Conservation (phyloP, 2,329 filamentous ascomycete species). For the Simplicillium aogashimaense region DNA sequence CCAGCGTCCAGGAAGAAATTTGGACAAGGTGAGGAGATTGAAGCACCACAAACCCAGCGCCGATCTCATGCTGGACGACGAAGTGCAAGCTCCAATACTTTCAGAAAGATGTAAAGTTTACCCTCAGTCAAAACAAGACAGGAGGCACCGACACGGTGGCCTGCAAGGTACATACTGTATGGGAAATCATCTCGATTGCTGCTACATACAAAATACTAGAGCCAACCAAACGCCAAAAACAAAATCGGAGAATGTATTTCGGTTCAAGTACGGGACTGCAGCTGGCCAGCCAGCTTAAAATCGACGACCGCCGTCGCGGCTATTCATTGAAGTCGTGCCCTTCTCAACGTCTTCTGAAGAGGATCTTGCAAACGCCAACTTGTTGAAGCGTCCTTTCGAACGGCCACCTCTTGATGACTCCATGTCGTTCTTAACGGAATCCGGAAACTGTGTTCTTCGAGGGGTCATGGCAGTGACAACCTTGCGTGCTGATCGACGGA, state of each 20-base stretch:
- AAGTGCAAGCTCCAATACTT: slow-evolving; percentile 68
- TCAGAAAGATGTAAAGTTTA: slow-evolving; percentile 50
- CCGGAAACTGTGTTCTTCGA: slow-evolving; percentile 49
- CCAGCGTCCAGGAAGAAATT: slow-evolving; percentile 47
- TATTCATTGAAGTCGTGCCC: slow-evolving; percentile 13
- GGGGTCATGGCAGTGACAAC: slow-evolving; percentile 55
- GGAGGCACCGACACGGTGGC: too few species aligned
- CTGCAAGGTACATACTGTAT: slow-evolving; percentile 4
- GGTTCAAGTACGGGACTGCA: too few species aligned
- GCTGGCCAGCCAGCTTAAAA: not conserved
- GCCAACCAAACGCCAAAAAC: too few species aligned
- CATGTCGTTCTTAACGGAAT: slow-evolving; percentile 38
- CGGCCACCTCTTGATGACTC: slow-evolving; percentile 23
- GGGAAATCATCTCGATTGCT: slow-evolving; percentile 1
- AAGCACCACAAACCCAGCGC: slow-evolving; percentile 15
- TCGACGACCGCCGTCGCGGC: not conserved
- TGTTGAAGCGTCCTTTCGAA: slow-evolving; percentile 38
- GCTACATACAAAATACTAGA: not conserved
- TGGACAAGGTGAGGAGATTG: slow-evolving; percentile 14
- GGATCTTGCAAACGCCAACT: slow-evolving; percentile 48
- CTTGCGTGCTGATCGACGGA: slow-evolving; percentile 57
- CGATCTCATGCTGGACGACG: slow-evolving; percentile 38
- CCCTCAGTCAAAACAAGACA: slow-evolving; percentile 8
- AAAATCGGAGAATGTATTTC: too few species aligned
- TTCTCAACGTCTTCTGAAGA: slow-evolving; percentile 50